Evolutionary conservation across 306 rosid genomes (phyloP).

Genomic region (Herpetospermum pedunculosum): DNA sequence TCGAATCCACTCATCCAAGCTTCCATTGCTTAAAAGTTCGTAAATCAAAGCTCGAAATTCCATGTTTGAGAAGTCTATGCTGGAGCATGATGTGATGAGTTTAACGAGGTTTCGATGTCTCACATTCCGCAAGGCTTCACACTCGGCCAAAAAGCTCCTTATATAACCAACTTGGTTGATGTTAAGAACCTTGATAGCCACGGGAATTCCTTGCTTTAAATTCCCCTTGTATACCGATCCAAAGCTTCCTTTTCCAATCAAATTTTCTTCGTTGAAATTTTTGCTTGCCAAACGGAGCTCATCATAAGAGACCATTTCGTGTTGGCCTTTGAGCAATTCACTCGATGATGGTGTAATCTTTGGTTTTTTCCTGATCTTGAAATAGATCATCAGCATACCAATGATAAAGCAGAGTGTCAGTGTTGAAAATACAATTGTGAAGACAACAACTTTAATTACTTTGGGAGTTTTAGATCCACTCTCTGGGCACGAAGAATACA

Average conservation of each 20-base stretch:
- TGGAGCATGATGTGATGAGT: constrained; percentile 66
- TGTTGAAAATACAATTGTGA: constrained; percentile 13
- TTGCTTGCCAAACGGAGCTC: constrained; percentile 47
- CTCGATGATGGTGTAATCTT: neutral
- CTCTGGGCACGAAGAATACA: constrained; percentile 16
- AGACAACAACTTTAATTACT: constrained; percentile 5
- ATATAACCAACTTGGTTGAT: constrained; percentile 19
- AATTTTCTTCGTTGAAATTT: constrained; percentile 15
- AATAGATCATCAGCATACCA: neutral
- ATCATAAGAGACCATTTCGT: constrained; percentile 38
- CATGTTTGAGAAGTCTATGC: constrained; percentile 43
- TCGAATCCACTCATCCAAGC: constrained; percentile 61
- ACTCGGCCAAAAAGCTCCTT: constrained; percentile 66
- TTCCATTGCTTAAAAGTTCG: constrained; percentile 42
- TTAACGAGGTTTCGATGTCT: constrained; percentile 62
- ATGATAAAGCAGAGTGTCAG: constrained; percentile 6
- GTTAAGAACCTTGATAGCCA: constrained; percentile 63
- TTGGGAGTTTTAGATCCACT: neutral
- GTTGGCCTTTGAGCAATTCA: constrained; percentile 15
- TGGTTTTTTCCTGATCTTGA: neutral
- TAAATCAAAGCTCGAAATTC: constrained; percentile 57
- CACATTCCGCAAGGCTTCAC: constrained; percentile 44
- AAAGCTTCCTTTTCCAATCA: constrained; percentile 51
- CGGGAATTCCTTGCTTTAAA: constrained; percentile 21
- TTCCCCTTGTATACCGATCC: constrained; percentile 54